Base-by-base conservation (phyloP, 1,284 basidiomycete species). In the Boletus mariae region DNA sequence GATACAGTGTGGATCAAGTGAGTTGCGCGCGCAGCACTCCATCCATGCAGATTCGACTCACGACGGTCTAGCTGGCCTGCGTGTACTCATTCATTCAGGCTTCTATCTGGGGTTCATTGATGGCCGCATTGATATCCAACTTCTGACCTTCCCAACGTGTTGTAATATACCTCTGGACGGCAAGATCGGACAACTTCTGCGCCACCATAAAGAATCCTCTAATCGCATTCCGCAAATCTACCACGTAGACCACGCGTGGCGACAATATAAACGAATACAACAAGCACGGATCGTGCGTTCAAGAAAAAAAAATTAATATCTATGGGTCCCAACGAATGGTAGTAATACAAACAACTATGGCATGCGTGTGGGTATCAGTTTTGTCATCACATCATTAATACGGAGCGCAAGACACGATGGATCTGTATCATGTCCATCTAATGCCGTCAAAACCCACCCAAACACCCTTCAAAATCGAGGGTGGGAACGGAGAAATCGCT, bases 401-500 rank as follows among this genome's bases (percentile, higher is more conserved):
- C 31, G 15, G 42, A 41, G 25, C 42, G 42, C 15, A 32, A 54
- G 20, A 31, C 49, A 55, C 45, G 44, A 49, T 31, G 28, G 15
- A 53, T 48, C 42, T 56, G 46, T 42, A 43, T 49, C 57, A 52
- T 54, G 56, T 37, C 53, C 37, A 47, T 51, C 42, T 25, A 38
- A 31, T 32, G 15, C 52, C 17, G 20, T 74, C 63, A 75, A 56
- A 80, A 80, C 4, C 78, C 78, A 42, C 75, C 79, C 32, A 80
- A 63, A 58, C 78, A 80, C 10, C 73, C 73, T n/a, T 79, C 68
- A 26, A 68, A 67, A 43, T 70, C 67, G 26, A 66, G 61, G 52
- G 68, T 58, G 31, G 67, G 61, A 53, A 47, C 53, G 8, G 61
- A 31, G 12, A 75, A 74, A 43, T 67, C 63, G 52, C 57, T 66